Conservation (phyloP, 495 filamentous ascomycete species). For the Penicillium cinerascens region DNA sequence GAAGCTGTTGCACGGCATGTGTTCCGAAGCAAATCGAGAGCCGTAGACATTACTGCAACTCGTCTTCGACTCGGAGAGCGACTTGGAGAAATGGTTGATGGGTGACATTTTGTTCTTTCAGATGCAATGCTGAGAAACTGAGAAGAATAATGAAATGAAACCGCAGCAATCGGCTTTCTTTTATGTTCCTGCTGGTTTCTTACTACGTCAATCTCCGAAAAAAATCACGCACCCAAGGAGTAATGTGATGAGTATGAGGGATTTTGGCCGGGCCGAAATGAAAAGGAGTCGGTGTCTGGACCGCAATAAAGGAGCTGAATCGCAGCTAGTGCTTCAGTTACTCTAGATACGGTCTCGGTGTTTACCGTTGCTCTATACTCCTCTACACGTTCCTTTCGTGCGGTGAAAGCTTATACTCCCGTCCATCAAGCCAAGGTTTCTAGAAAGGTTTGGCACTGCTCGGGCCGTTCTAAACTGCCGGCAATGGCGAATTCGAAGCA, state of each 20-base stretch:
- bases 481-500: background rate
- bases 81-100: background rate
- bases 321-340: background rate
- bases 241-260: constrained; percentile 3
- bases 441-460: constrained; percentile 1
- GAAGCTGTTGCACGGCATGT: constrained; percentile 4
- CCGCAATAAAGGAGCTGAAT: background rate
- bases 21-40: constrained; percentile 11
- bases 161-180: background rate
- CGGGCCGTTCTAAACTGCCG: background rate
- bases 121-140: background rate
- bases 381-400: background rate
- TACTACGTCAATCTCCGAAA: background rate
- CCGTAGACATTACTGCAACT: constrained; percentile 15
- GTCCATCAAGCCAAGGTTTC: background rate
- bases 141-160: background rate
- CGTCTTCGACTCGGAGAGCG: background rate
- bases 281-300: background rate
- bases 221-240: background rate
- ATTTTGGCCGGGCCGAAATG: background rate
- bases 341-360: background rate
- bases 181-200: background rate
- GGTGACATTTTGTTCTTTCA: background rate
- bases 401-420: background rate
- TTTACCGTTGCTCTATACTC: background rate